Base-by-base conservation (phyloP, 805 yeast genomes). In the Zygosaccharomyces bailii region DNA sequence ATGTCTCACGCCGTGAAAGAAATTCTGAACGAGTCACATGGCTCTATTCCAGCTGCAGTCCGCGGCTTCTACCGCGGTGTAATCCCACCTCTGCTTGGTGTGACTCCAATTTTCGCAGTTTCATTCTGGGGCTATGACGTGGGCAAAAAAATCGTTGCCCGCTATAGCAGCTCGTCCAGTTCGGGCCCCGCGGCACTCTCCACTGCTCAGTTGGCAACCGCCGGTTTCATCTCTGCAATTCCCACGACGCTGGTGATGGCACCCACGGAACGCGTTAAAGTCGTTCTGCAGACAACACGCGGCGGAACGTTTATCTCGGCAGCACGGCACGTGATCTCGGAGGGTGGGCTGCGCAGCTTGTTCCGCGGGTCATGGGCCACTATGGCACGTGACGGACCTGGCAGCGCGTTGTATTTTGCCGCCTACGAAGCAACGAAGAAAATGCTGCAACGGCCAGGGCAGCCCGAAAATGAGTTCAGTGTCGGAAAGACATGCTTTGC, bases 71-170 rank as follows among this genome's bases (percentile, higher is more conserved):
- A 91, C 67, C 74, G 95, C 60, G 99, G 99, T 47, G 97, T 93
- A 24, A 73, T 86, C 9, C 96, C 98, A 10, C 99, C 99, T 2
- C 69, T 91, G 42, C 62, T 86, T n/a, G 99, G 99, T 18, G 97
- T 91, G 17, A 93, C 98, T 0, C 99, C 99, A 21, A 93, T 91
- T 86, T 93, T 93, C 72, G 98, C 98, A 2, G 93, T 93, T 18
- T 85, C 96, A 1, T 91, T 91, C 71, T 91, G 99, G 98, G 98
- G 98, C 60, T 91, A 93, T 66, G 97, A 89, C 60, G 73, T 87
- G 42, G 98, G 98, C 50, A 89, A 88, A 69, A 79, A 79, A 51
- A 46, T 91, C 2, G 95, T 90, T 2, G 55, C 76, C 1, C 66
- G 49, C 19, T 63, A 5, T 10, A 45, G 40, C 17, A 39, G 41